Evolutionary conservation across 1,139 yeast genomes (phyloP).

Genomic region (Yamadazyma atlantica): DNA sequence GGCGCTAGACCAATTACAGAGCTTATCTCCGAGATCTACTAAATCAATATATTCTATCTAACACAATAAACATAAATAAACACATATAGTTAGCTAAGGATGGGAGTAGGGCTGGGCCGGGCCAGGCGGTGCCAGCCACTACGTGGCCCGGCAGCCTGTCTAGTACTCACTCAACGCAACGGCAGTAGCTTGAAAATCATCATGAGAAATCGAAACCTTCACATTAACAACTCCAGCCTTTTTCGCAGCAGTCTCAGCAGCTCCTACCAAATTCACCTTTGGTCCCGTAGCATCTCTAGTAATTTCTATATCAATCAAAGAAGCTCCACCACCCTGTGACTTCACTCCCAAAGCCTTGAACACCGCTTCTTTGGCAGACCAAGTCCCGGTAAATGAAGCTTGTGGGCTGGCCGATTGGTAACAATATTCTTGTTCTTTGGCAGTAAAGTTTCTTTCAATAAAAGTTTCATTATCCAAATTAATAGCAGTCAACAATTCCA

Average conservation of each 20-base stretch:
- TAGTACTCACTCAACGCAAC: conserved; percentile 80
- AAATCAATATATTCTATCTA: no score
- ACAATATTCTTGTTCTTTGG: conserved; percentile 78
- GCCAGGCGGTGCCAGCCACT: no score
- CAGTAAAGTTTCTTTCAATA: conserved; percentile 88
- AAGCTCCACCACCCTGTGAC: conserved; percentile 94
- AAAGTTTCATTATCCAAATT: conserved; percentile 86
- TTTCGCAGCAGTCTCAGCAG: conserved; percentile 72
- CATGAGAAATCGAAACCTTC: conserved; percentile 91
- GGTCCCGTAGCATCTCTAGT: conserved; percentile 78
- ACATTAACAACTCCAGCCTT: conserved; percentile 68
- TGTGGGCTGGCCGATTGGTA: conserved; percentile 68
- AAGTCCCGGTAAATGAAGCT: conserved; percentile 94
- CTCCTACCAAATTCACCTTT: conserved; percentile 69
- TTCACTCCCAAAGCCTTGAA: conserved; percentile 91
- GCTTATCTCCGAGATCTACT: no score
- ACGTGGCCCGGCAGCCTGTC: no score
- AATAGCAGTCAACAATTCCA: conserved; percentile 79
- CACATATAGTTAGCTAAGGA: no score
- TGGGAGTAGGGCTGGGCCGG: no score
- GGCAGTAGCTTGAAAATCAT: conserved; percentile 95
- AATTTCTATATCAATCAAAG: conserved; percentile 88
- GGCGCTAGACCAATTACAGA: no score
- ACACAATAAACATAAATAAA: no score
- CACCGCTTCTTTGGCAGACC: conserved; percentile 99